Evolutionary conservation across 352 stramenopile genomes (phyloP), one percentile per base, ranked within the genome.

Genomic region (Phytophthora vignae): DNA sequence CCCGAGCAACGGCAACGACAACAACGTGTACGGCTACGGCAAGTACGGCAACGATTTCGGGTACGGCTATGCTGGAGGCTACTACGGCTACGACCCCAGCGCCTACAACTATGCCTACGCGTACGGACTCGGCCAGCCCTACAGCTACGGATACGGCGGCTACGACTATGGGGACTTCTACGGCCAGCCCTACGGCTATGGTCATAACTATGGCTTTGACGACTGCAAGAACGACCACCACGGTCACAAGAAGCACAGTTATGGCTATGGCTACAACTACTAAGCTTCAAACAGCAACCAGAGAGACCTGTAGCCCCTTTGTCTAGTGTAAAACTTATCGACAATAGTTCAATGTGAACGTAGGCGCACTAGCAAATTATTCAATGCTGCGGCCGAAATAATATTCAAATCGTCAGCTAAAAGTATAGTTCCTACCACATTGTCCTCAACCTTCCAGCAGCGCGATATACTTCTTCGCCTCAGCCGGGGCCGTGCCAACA

Each of bases 371-470:
- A 27, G 25, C 25, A 27, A 27, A 27, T 3, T 27, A 27, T 27
- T 27, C 25, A 27, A 27, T 27, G 25, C 25, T 27, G 25, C 25
- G 25, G 25, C 25, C 25, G 25, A 27, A 27, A 27, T 27, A 27
- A 27, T 3, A 27, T 27, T 27, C 25, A 27, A 27, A 27, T 27
- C 3, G 25, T 27, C 25, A 3, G 3, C 3, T 27, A n/a, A n/a
- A 27, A 27, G 25, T 27, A 27, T 27, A 27, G 25, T 27, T 27
- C 25, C n/a, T n/a, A n/a, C 48, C 21, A 17, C 14, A 15, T 2
- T 54, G 33, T 52, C 33, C 36, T 73, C 38, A 74, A 25, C 54
- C 42, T 53, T 76, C 72, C 33, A 79, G 38, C 11, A 79, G 49
- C 10, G 64, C 54, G 11, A 79, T 40, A 55, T 76, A 79, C 9